Base-by-base conservation (phyloP, 495 filamentous ascomycete genomes). In the Polyplosphaeria fusca region DNA sequence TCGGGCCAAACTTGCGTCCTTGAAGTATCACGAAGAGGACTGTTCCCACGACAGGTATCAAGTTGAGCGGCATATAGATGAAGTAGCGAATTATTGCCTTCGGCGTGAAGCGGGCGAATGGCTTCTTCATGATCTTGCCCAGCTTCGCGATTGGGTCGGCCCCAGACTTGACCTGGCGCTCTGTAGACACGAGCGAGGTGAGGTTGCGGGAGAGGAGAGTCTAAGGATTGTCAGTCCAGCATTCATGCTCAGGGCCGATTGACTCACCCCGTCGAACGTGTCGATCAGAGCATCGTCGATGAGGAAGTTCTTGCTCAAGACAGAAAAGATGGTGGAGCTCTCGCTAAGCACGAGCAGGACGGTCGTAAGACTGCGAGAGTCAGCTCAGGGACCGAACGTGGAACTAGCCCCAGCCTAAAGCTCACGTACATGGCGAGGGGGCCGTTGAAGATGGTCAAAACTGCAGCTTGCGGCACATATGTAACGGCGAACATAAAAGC, bases 21-120 rank as follows among this genome's bases (percentile, higher is more conserved):
- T 94, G 86, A 25, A 93, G 58, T 13, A 86, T 44, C 5, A 96
- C 76, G 69, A 94, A 98, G 0, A 89, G 63, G 12, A 83, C 72
- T 1, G 92, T 91, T 2, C 93, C 93, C 18, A 97, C 79, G 0
- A 96, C 79, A 0, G 93, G 93, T 38, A 98, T 86, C 53, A 96
- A 85, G 70, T 95, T 96, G 45, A 97, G 76, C 12, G 93, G 91
- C n/a, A 96, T 74, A 63, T 90, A 87, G 61, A 87, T 69, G 56
- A 87, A 66, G 60, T 89, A 88, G 39, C 86, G 74, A 5, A 95
- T 66, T 13, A 94, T 47, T 2, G 82, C 79, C 58, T 76, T 78
- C 2, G 84, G 81, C 1, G 78, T 83, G 63, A 89, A 83, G 23
- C 77, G 79, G 12, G 74, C 68, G 61, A 95, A 85, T 0, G 89